Evolutionary conservation across 345 rosid genomes (phyloP), one percentile per base, ranked within the genome.

Genomic region (Streptanthus diversifolius): DNA sequence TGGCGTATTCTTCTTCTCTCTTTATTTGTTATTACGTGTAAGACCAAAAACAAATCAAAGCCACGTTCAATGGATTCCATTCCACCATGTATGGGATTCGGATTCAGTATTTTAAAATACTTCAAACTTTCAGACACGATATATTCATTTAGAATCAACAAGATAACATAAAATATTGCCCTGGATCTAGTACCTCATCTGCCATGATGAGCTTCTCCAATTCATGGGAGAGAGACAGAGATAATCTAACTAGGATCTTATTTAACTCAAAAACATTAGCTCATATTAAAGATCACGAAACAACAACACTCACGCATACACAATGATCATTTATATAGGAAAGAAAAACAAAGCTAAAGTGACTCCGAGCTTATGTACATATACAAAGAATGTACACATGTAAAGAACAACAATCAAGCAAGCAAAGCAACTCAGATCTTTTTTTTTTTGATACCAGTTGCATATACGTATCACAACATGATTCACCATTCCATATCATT

Each of bases 371-470:
- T 44, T 74, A 30, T 39, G 68, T 39, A 58, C 22, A 74, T 48
- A 43, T 47, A 73, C 77, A 73, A 49, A 19, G 25, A 62, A 62
- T 62, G 41, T 45, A 65, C 77, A 73, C 56, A 63, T 54, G 48
- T 5, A 22, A 63, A 33, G 29, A 52, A 33, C 55, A 41, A 58
- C 45, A 74, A 51, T 43, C 39, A 49, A 27, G 39, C 54, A 67
- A 40, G 62, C 55, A 29, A 67, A 51, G 4, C 54, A 40, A 41
- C 32, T 41, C 69, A 3, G 11, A 48, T 25, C 21, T 17, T 35
- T 17, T 47, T 17, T 47, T 45, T 57, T 14, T 56, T 48, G 14
- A 22, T 37, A 37, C 41, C 41, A 10, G 25, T 10, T 18, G 58
- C 49, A 6, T 51, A 27, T 62, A 52, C 52, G 25, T 45, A 48